Base-by-base conservation (phyloP, 768 basidiomycete species). In the Inosperma sp. region DNA sequence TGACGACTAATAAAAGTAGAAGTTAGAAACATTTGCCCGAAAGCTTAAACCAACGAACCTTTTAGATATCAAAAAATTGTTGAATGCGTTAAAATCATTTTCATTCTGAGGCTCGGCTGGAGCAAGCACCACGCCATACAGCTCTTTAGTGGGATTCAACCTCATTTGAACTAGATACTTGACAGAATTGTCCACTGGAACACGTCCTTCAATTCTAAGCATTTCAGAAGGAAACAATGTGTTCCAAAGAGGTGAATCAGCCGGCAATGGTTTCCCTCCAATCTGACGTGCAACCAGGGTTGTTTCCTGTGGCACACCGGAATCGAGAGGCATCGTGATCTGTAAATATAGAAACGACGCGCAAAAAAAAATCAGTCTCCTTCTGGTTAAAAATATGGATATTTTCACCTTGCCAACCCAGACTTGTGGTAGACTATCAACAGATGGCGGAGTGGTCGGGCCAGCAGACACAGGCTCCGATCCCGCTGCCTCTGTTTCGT, bases 321-420 rank as follows among this genome's bases (percentile, higher is more conserved):
- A 82, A 56, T 91, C 88, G 36, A 88, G 64, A 14, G 89, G 89
- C 86, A 93, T 89, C 45, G 74, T 77, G 52, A 92, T 74, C 90
- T 92, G 56, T 21, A 55, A 33, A 26, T 46, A 37, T 16, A 61
- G 48, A 53, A 53, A 54, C 56, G 52, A 25, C 29, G 16, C n/a
- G 30, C 8, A 27, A n/a, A 13, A 19, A 35, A 2, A 48, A 26
- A 35, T 25, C n/a, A 22, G 47, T 50, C 63, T 48, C 17, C 43
- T 16, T 17, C 14, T 40, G 30, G 21, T 30, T 43, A 46, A 52
- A 41, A 41, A 25, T 29, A 43, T 30, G 21, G 39, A 42, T 13
- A 47, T 10, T 63, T 77, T 60, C 62, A 89, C 89, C 67, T 81
- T 86, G 54, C 89, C 89, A 5, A 65, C 69, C 90, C 89, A 93